phyloP scores from a whole-genome alignment of 75 land plant genomes.

The Ceratopteris richardii region DNA sequence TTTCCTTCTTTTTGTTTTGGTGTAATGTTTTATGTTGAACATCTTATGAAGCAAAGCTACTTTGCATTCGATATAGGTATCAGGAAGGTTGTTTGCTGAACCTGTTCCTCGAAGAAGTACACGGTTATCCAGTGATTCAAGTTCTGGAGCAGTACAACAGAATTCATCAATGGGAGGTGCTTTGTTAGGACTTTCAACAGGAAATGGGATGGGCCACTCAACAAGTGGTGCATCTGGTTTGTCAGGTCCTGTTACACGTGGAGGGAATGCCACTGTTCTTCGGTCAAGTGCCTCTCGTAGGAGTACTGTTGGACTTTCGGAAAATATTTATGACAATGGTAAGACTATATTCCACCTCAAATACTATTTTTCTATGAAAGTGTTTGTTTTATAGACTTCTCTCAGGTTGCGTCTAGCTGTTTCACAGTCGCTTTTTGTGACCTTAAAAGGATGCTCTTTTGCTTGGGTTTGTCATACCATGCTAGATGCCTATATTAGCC shows the following conservation, averaged over 20 bases:
- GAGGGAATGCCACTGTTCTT: constrained; percentile 21
- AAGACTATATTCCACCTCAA: constrained; percentile 4
- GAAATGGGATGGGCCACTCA: constrained; percentile 54
- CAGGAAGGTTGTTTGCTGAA: constrained; percentile 83
- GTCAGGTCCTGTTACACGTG: constrained; percentile 24
- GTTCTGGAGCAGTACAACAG: constrained; percentile 22
- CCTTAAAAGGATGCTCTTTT: too few species aligned
- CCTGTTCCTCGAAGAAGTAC: constrained; percentile 68
- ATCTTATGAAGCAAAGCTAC: too few species aligned
- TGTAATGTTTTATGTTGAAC: too few species aligned
- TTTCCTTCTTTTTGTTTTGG: too few species aligned
- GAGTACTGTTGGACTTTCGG: constrained; percentile 40
- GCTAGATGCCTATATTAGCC: too few species aligned
- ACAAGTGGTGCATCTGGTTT: constrained; percentile 39
- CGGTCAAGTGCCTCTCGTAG: constrained; percentile 55
- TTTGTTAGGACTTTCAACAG: constrained; percentile 12
- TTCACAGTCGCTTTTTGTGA: too few species aligned
- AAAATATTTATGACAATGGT: constrained; percentile 66
- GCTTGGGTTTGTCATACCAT: too few species aligned
- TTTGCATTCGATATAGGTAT: constrained; percentile 32
- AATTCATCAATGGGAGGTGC: constrained; percentile 6
- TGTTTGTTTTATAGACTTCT: not conserved
- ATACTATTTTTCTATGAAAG: not conserved
- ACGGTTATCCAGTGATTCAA: constrained; percentile 64
- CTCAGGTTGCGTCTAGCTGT: too few species aligned